phyloP scores from a whole-genome alignment of 179 eudicot species.

The Pouteria campechiana region DNA sequence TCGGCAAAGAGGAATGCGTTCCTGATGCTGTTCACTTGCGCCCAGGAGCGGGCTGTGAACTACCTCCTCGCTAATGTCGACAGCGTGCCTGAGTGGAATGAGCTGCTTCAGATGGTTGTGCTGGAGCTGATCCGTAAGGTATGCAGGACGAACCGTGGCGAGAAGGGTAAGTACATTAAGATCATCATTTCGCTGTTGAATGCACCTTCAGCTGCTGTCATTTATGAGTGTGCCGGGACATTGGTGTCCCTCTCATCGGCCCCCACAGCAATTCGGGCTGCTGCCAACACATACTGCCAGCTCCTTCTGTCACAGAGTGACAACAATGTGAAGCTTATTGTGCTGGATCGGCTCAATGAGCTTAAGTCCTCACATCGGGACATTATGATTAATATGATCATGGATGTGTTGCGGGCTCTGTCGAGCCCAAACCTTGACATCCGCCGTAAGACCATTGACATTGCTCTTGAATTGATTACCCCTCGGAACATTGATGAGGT shows the following conservation, averaged over 20 bases:
- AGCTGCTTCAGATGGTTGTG: slow-evolving; percentile 71
- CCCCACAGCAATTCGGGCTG: slow-evolving; percentile 67
- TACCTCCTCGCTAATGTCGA: slow-evolving; percentile 52
- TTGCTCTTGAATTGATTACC: slow-evolving; percentile 56
- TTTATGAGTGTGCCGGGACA: slow-evolving; percentile 69
- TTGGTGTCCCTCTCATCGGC: slow-evolving; percentile 69
- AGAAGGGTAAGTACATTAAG: slow-evolving; percentile 67
- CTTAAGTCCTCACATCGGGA: slow-evolving; percentile 53
- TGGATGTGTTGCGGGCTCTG: slow-evolving; percentile 75
- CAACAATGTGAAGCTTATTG: slow-evolving; percentile 74
- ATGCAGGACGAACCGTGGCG: slow-evolving; percentile 60
- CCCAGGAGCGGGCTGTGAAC: slow-evolving; percentile 59
- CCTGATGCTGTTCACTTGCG: slow-evolving; percentile 60
- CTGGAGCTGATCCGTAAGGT: slow-evolving; percentile 69
- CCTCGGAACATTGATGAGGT: slow-evolving; percentile 73
- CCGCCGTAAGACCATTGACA: slow-evolving; percentile 61
- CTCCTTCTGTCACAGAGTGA: slow-evolving; percentile 67
- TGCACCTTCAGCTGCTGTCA: slow-evolving; percentile 64
- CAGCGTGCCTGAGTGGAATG: slow-evolving; percentile 58
- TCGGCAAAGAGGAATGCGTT: slow-evolving; percentile 78
- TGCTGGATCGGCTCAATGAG: slow-evolving; percentile 62
- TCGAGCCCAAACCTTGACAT: slow-evolving; percentile 73
- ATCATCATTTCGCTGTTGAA: slow-evolving; percentile 53
- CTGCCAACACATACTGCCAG: slow-evolving; percentile 70
- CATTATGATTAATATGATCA: slow-evolving; percentile 67